Conservation (phyloP, 495 filamentous ascomycete genomes). For the Lasiosphaeris hirsuta region DNA sequence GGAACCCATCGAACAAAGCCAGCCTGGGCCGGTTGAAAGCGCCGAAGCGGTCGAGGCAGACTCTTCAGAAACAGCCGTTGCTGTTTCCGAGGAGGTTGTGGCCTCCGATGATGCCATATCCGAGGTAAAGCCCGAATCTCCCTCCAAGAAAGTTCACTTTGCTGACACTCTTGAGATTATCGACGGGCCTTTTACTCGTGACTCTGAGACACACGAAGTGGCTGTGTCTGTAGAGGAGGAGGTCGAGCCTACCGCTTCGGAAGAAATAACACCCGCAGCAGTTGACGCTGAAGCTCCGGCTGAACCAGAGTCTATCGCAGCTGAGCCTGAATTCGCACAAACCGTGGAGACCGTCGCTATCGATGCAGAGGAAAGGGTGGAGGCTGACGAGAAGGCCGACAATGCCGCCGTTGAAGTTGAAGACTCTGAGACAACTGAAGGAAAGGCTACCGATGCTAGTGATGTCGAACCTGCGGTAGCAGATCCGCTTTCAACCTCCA, state of each 20-base stretch:
- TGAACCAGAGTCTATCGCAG: no score
- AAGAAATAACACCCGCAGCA: constrained; percentile 8
- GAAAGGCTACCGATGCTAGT: no score
- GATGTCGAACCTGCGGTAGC: no score
- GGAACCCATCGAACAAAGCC: constrained; percentile 6
- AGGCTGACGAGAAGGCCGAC: no score
- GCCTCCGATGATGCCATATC: background rate
- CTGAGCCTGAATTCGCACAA: no score
- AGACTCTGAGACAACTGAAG: no score
- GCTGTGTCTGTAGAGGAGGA: background rate
- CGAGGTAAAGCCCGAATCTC: constrained; percentile 15
- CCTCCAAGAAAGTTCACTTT: constrained; percentile 15
- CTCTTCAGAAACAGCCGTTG: background rate
- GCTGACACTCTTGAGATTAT: constrained; percentile 14
- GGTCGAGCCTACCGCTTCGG: constrained; percentile 8
- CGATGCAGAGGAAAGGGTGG: no score
- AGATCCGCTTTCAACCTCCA: no score
- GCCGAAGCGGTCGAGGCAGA: constrained; percentile 6
- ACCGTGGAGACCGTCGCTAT: no score
- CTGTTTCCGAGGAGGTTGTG: background rate
- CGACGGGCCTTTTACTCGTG: constrained; percentile 9
- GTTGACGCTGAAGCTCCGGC: background rate
- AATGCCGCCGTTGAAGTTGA: no score
- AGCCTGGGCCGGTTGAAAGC: no score
- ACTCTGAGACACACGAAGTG: constrained; percentile 4